phyloP scores from a whole-genome alignment of 768 basidiomycete genomes.

The Sporobolomyces roseus region DNA sequence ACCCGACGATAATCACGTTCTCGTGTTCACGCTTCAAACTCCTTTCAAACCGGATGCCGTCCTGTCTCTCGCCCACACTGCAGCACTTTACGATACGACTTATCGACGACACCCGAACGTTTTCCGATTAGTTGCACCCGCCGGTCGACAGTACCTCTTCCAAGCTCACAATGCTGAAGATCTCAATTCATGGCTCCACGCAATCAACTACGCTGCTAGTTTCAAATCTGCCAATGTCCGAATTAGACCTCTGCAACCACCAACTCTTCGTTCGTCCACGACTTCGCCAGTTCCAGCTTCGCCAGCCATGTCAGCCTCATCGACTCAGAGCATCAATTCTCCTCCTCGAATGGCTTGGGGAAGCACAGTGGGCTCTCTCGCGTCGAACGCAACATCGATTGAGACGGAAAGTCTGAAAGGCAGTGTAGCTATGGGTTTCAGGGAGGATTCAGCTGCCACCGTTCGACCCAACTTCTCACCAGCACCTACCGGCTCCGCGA shows the following conservation, averaged over 20 bases:
- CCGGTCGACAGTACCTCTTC: constrained; percentile 76
- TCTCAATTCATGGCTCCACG: constrained; percentile 82
- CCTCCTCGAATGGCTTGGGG: not conserved
- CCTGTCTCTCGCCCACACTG: constrained; percentile 66
- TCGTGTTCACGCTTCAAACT: constrained; percentile 32
- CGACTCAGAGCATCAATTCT: not conserved
- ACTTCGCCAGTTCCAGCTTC: not conserved
- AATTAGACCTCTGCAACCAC: constrained; percentile 59
- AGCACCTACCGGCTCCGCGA: too few species aligned
- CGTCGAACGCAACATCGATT: too few species aligned
- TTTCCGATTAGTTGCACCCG: constrained; percentile 70
- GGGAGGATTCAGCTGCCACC: constrained; percentile 1
- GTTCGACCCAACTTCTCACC: not conserved
- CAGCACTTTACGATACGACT: constrained; percentile 71
- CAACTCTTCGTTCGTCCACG: not conserved
- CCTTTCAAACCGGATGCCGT: constrained; percentile 74
- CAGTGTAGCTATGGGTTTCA: too few species aligned
- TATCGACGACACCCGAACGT: constrained; percentile 61
- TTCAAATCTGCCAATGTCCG: constrained; percentile 80
- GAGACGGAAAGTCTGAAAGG: too few species aligned
- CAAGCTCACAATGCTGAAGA: constrained; percentile 67
- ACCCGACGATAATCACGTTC: constrained; percentile 36
- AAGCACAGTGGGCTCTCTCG: not conserved
- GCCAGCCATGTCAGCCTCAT: not conserved
- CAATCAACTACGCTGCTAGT: constrained; percentile 88